Evolutionary conservation across 176 grass and related monocot genomes (phyloP), one percentile per base, ranked within the genome.

Genomic region (Oryza glaberrima): DNA sequence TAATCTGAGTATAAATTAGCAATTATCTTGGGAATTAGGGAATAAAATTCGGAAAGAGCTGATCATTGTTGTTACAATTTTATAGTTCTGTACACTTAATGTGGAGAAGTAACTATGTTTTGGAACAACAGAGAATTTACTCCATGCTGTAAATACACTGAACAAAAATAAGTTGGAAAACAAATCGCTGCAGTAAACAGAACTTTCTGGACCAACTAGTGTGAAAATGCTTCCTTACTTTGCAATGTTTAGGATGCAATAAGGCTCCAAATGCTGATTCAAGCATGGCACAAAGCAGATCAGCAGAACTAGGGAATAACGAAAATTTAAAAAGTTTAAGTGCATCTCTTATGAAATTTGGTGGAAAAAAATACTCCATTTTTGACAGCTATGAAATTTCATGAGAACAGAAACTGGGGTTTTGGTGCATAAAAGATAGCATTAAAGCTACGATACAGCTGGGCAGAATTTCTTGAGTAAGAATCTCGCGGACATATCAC

Each of bases 281-380:
- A 8, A 23, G 23, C 9, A 58, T 25, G 67, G 45, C 58, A 82
- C 41, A 77, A 4, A 72, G 44, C 19, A 36, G 60, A 66, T 77
- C 78, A 81, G 35, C 40, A 54, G 32, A 77, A 41, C 12, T 51
- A 60, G 19, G 7, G 22, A 76, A n/a, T 66, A 51, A 40, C 30
- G 10, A 8, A 8, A 65, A 6, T 43, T 66, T 25, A 2, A 5
- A 49, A 41, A 32, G 3, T 10, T 84, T 38, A 84, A 65, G 47
- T 76, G 61, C 43, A 61, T 38, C 15, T 69, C 11, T 46, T 52
- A 51, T 77, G 40, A 51, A 83, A 65, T 72, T n/a, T 35, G 28
- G 45, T 73, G 81, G 34, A 22, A 23, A 81, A 70, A 66, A 65
- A 10, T 23, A 5, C 5, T 69, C 35, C 41, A 69, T 67, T 60